phyloP scores from a whole-genome alignment of 345 rosid genomes.

The Gossypium arboreum region DNA sequence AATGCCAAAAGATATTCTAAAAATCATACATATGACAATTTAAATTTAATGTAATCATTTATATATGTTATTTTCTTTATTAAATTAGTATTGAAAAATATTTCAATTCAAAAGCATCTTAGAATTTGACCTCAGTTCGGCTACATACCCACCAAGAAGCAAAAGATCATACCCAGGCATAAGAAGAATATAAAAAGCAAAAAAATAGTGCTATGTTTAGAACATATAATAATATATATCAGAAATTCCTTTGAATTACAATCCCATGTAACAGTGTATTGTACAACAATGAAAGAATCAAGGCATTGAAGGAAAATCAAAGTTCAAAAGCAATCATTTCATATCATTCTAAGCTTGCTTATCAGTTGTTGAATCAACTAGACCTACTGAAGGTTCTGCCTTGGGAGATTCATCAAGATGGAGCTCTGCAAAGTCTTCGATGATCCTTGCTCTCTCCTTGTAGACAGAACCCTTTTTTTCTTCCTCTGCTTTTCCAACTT shows the following conservation, averaged over 20 bases:
- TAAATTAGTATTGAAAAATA: too few species aligned
- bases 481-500: slow-evolving; percentile 37
- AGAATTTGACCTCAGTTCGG: background rate
- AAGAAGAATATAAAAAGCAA: background rate
- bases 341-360: slow-evolving; percentile 21
- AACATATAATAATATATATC: background rate
- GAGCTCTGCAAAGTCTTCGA: slow-evolving; percentile 14
- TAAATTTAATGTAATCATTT: too few species aligned
- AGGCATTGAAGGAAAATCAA: slow-evolving; percentile 6
- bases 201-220: too few species aligned
- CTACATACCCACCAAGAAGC: too few species aligned
- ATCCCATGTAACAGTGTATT: slow-evolving; percentile 1
- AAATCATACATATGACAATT: too few species aligned
- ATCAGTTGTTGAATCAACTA: slow-evolving; percentile 22
- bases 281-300: slow-evolving; percentile 6
- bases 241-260: background rate
- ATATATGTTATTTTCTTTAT: too few species aligned
- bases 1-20: too few species aligned
- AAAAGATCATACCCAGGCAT: background rate
- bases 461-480: slow-evolving; percentile 26
- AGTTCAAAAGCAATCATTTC: slow-evolving; percentile 12
- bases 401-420: slow-evolving; percentile 15
- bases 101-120: background rate
- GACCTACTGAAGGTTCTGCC: slow-evolving; percentile 22
- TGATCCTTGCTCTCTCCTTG: slow-evolving; percentile 15